A percentile compares a stretch with the other conserved stretches of the same genome.
These are phyloP conservation scores for Pseudognaphalium luteoalbum DNA, from an alignment of 129 eudicot genomes.

Conservation along the genomic window DNA sequence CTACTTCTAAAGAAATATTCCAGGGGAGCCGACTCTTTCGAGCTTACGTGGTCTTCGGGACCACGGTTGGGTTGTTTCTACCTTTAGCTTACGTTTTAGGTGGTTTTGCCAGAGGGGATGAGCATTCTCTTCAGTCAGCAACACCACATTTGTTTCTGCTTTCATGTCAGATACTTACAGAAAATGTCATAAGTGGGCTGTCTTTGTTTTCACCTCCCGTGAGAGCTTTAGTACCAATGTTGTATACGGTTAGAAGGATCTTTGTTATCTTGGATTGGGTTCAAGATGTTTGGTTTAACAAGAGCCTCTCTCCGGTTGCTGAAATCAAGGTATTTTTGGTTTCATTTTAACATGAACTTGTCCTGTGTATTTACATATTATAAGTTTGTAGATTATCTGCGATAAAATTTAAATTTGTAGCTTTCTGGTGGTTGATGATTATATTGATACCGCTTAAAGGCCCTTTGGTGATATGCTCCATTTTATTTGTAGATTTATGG, in stretches of 20 bases:
- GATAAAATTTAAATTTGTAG: too few species aligned
- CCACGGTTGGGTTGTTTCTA: constrained; percentile 64
- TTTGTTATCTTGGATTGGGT: constrained; percentile 83
- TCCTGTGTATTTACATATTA: background rate
- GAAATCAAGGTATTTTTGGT: constrained; percentile 38
- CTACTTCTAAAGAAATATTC: constrained; percentile 26
- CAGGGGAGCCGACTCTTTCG: constrained; percentile 56
- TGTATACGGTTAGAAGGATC: constrained; percentile 73
- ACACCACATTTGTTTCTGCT: constrained; percentile 85
- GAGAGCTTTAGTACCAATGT: constrained; percentile 83
- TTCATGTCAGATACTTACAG: constrained; percentile 81
- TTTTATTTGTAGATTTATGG: background rate
- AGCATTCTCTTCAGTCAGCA: constrained; percentile 78
- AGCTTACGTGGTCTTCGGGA: constrained; percentile 61
- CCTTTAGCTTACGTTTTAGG: constrained; percentile 90
- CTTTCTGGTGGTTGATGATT: too few species aligned
- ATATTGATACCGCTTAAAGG: background rate
- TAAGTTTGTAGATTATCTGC: too few species aligned
- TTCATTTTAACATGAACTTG: background rate
- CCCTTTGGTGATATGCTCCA: background rate
- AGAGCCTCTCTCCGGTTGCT: constrained; percentile 57
- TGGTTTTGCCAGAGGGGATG: constrained; percentile 90
- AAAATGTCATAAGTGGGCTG: constrained; percentile 66
- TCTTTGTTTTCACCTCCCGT: constrained; percentile 88
- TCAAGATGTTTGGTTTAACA: constrained; percentile 78